These are phyloP conservation scores for Rhodamnia rubescens DNA, from an alignment of 345 rosid species.

Conservation along the genomic window DNA sequence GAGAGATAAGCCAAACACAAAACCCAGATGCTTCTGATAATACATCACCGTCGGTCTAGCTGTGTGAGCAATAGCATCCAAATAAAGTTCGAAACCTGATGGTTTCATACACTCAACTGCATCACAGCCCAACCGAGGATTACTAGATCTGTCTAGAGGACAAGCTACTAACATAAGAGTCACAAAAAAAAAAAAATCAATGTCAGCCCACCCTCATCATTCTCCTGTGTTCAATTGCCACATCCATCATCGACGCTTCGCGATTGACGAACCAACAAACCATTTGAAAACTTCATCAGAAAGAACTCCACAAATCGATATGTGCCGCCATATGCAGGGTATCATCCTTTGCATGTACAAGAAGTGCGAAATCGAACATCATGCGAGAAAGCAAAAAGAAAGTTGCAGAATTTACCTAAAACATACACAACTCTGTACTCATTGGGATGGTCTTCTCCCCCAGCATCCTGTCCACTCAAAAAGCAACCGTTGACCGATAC, in stretches of 20 bases:
- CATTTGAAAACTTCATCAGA: not conserved
- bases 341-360: not conserved
- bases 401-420: conserved; percentile 1
- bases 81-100: not conserved
- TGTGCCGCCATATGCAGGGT: not conserved
- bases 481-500: not conserved
- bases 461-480: not conserved
- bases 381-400: not conserved
- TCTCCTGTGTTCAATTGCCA: not conserved
- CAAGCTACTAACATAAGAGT: not conserved
- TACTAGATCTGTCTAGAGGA: not conserved
- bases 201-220: not conserved
- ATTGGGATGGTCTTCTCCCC: not conserved
- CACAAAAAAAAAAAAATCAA: not conserved
- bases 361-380: not conserved
- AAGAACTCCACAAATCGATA: not conserved
- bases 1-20: not conserved
- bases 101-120: not conserved
- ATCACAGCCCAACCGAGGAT: not conserved
- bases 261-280: not conserved
- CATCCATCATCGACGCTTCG: not conserved
- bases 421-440: conserved; percentile 1
- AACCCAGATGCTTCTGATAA: not conserved
- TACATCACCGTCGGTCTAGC: not conserved
- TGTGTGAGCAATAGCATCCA: not conserved